phyloP scores from a whole-genome alignment of 2,329 filamentous ascomycete species.

The Helotiales sp. region DNA sequence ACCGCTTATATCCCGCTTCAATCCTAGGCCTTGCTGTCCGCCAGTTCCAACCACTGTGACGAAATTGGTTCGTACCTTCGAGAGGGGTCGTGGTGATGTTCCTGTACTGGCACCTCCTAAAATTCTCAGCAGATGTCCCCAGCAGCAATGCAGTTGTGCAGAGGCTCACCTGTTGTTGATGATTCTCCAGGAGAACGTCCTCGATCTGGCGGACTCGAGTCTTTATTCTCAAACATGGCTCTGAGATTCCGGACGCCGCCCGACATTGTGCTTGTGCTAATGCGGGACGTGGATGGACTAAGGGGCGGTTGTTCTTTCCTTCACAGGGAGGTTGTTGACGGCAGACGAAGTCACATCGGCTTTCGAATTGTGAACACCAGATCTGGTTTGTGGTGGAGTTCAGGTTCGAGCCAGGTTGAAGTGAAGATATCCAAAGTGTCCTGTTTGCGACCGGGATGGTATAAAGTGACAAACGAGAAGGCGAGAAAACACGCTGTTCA shows the following conservation, averaged over 20 bases:
- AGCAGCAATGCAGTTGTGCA: constrained; percentile 13
- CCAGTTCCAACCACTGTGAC: constrained; percentile 67
- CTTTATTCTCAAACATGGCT: constrained; percentile 76
- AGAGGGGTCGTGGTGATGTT: constrained; percentile 67
- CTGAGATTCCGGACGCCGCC: constrained; percentile 64
- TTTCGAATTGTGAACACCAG: constrained; percentile 1
- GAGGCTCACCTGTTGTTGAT: constrained; percentile 50
- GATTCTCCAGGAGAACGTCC: constrained; percentile 68
- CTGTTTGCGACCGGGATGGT: constrained; percentile 4
- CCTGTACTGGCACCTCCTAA: constrained; percentile 34
- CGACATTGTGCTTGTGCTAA: neutral
- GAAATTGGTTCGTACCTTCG: constrained; percentile 77
- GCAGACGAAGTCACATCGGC: constrained; percentile 2
- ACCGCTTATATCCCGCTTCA: constrained; percentile 46
- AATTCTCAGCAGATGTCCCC: constrained; percentile 27
- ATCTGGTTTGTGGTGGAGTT: neutral
- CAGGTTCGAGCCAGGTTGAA: neutral
- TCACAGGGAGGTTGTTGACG: neutral
- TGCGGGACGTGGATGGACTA: constrained; percentile 1
- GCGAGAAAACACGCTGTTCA: constrained; percentile 20
- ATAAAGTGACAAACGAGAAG: neutral
- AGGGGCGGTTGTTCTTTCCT: constrained; percentile 3
- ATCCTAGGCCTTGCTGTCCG: constrained; percentile 48
- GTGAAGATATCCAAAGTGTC: constrained; percentile 4
- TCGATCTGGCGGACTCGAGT: constrained; percentile 58